A percentile compares a stretch with the other conserved stretches of the same genome.
These are phyloP conservation scores for Cercospora sojina DNA, from an alignment of 2,329 filamentous ascomycete species.

Conservation along the genomic window DNA sequence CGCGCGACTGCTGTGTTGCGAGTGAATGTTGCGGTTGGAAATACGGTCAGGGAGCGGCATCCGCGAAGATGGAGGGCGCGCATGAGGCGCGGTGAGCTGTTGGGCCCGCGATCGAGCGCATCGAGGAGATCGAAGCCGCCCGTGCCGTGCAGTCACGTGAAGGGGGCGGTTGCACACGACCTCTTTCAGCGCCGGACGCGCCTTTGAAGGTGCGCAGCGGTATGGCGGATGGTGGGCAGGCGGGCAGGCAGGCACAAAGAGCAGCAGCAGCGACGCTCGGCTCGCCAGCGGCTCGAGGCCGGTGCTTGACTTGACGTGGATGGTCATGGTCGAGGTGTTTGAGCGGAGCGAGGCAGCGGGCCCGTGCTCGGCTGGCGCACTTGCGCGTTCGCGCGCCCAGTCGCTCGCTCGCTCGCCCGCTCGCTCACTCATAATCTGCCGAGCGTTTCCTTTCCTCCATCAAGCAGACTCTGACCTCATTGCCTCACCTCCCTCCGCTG, in stretches of 20 bases:
- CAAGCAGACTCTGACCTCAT: conserved; percentile 11
- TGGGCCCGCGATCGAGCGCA: not conserved
- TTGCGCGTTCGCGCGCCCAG: conserved; percentile 1
- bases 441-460: conserved; percentile 7
- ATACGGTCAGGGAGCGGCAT: not conserved
- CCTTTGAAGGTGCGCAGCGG: not conserved
- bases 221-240: not conserved
- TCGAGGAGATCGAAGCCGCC: conserved; percentile 2
- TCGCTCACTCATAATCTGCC: conserved; percentile 6
- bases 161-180: not conserved
- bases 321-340: not conserved
- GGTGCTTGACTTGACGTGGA: not conserved
- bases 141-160: not conserved
- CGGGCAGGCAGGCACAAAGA: not conserved
- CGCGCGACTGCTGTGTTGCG: not conserved
- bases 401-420: not conserved
- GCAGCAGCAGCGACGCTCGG: not conserved
- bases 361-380: not conserved
- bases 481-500: conserved; percentile 7
- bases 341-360: not conserved
- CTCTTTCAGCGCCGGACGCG: not conserved
- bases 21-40: not conserved
- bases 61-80: not conserved
- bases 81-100: not conserved
- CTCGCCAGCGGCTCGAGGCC: not conserved